Evolutionary conservation across 2,329 filamentous ascomycete species (phyloP).

Genomic region (Xylaria sp.): DNA sequence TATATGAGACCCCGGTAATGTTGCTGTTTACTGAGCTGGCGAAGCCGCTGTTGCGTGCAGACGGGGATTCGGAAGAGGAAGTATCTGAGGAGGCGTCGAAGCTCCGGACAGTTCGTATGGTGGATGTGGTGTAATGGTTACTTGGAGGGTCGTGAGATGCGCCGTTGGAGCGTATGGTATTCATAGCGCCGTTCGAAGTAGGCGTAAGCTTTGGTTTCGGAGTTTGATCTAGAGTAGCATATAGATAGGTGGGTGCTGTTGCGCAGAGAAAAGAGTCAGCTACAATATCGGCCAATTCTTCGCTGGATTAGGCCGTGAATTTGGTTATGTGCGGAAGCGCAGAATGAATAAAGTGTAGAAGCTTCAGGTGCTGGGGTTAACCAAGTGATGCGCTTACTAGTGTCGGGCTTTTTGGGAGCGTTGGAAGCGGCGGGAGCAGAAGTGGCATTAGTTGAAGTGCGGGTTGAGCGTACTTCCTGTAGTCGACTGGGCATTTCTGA

Average conservation of each 20-base stretch:
- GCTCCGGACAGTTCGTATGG: slow-evolving; percentile 68
- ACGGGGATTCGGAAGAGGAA: slow-evolving; percentile 53
- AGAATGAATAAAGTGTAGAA: slow-evolving; percentile 19
- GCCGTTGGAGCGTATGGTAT: slow-evolving; percentile 41
- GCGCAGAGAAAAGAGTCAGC: slow-evolving; percentile 37
- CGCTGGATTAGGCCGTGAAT: slow-evolving; percentile 21
- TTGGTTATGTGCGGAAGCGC: slow-evolving; percentile 38
- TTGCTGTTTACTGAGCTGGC: slow-evolving; percentile 68
- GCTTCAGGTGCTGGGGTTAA: slow-evolving; percentile 30
- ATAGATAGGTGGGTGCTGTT: slow-evolving; percentile 39
- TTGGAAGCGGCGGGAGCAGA: slow-evolving; percentile 26
- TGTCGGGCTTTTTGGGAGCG: slow-evolving; percentile 38
- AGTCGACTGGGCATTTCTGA: slow-evolving; percentile 51
- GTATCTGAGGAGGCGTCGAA: slow-evolving; percentile 60
- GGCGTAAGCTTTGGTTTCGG: slow-evolving; percentile 40
- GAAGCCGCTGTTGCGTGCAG: slow-evolving; percentile 61
- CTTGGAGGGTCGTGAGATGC: slow-evolving; percentile 42
- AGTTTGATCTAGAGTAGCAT: slow-evolving; percentile 41
- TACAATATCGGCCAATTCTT: slow-evolving; percentile 27
- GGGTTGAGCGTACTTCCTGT: slow-evolving; percentile 43
- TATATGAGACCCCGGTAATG: slow-evolving; percentile 59
- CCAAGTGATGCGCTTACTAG: slow-evolving; percentile 44
- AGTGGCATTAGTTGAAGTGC: slow-evolving; percentile 15
- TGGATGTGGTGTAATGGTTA: slow-evolving; percentile 51
- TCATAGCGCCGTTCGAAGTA: slow-evolving; percentile 41